Base-by-base conservation (phyloP, 805 yeast genomes). In the Zygosaccharomyces bailii region DNA sequence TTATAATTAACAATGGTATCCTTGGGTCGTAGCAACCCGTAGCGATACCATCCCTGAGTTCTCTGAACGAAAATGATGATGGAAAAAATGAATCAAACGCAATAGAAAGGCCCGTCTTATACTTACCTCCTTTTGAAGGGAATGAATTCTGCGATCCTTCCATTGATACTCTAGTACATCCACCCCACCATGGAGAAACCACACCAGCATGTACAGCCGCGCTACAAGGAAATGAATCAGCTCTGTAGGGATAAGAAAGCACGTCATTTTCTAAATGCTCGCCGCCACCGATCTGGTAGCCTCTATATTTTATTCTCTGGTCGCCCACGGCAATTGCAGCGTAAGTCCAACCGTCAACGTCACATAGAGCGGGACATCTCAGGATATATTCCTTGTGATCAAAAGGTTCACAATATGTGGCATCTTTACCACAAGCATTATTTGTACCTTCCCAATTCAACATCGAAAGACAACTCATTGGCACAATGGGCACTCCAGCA, bases 291-390 rank as follows among this genome's bases (percentile, higher is more conserved):
- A 90, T 76, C 24, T 79, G 78, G 54, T 72, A 86, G 1, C 85
- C 84, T 42, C 80, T 63, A 58, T 90, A 86, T 58, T 86, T 85
- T 18, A 84, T 70, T 50, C 78, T 65, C 43, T 78, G 68, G 41
- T 73, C 73, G 0, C 96, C 97, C 0, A 87, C 86, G 0, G 90
- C 82, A 8, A 83, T 68, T 13, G 82, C 78, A 2, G 89, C 78
- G 61, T 81, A 90, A 0, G 87, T 75, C 81, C 85, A 79, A 29
- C 89, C 80, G 24, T 79, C 86, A 25, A 83, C 68, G 52, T 83
- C 88, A 65, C 98, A 90, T 25, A 89, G 68, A 0, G 96, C 95
- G 0, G 96, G 96, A 63, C 98, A 90, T 52, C 88, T 71, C 56
- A 89, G 72, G 3, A 75, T 62, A 20, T 83, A 72, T 16, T 75